A percentile compares a stretch with the other conserved stretches of the same genome.
These are phyloP conservation scores for Forsythia viridissima DNA, from an alignment of 257 asterid species.

Conservation along the genomic window DNA sequence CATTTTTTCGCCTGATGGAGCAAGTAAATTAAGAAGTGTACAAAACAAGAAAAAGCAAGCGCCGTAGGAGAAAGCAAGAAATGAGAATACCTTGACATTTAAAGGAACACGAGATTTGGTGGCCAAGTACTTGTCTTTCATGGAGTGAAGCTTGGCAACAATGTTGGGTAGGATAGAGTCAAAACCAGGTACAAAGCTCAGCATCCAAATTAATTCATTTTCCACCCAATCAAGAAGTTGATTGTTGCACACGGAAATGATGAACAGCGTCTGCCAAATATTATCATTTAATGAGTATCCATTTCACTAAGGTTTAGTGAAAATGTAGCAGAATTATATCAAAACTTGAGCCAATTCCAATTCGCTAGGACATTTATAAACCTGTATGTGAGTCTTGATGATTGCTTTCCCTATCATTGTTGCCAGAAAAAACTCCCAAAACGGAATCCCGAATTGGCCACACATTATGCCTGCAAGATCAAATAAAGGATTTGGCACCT, in stretches of 20 bases:
- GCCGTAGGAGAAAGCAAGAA: background rate
- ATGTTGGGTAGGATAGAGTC: slow-evolving; percentile 59
- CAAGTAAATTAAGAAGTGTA: background rate
- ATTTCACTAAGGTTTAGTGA: background rate
- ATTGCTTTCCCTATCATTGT: slow-evolving; percentile 87
- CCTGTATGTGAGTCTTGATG: slow-evolving; percentile 95
- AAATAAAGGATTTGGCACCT: slow-evolving; percentile 95
- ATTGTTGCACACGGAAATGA: slow-evolving; percentile 85
- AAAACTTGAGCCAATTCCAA: slow-evolving; percentile 4
- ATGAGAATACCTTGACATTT: slow-evolving; percentile 45
- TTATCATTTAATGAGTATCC: too few relatives aligned
- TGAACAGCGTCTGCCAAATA: slow-evolving; percentile 72
- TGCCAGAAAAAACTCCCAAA: slow-evolving; percentile 88
- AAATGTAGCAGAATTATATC: background rate
- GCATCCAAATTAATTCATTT: slow-evolving; percentile 76
- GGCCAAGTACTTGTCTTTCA: slow-evolving; percentile 77
- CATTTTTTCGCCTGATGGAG: slow-evolving; percentile 54
- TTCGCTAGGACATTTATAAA: slow-evolving; percentile 16
- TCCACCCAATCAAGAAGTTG: slow-evolving; percentile 98
- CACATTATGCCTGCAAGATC: slow-evolving; percentile 99
- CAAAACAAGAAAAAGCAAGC: background rate
- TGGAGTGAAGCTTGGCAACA: slow-evolving; percentile 70
- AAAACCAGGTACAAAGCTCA: slow-evolving; percentile 76
- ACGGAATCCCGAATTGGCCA: slow-evolving; percentile 89
- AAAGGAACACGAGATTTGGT: slow-evolving; percentile 46